Percentiles rank a stretch among this genome's conserved stretches.
These are phyloP conservation scores for Clitopilus passeckerianus DNA, from an alignment of 768 basidiomycete genomes.

Conservation along the genomic window DNA sequence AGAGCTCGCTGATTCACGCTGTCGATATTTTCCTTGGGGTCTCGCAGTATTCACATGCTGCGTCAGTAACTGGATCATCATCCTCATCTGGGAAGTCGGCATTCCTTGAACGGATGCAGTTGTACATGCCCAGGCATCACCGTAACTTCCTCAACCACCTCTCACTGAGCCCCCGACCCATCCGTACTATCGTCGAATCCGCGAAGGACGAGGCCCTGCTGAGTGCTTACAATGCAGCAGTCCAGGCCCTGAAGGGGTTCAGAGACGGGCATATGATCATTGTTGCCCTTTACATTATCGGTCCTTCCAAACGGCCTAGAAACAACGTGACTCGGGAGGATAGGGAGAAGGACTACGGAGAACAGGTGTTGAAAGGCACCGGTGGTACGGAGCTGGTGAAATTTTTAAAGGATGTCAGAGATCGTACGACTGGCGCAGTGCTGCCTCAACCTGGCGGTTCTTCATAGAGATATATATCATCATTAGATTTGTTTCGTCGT, in stretches of 20 bases:
- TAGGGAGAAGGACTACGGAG: constrained; percentile 13
- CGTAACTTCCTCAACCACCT: constrained; percentile 73
- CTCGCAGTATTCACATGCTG: constrained; percentile 39
- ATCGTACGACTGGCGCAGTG: constrained; percentile 54
- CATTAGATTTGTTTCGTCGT: no score
- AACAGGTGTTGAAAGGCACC: constrained; percentile 54
- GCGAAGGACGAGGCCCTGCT: constrained; percentile 29
- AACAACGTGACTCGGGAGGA: constrained; percentile 15
- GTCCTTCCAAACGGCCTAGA: constrained; percentile 49
- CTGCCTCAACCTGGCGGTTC: constrained; percentile 1
- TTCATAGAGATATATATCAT: neutral
- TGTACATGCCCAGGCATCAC: constrained; percentile 84
- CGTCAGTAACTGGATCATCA: constrained; percentile 16
- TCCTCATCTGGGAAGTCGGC: constrained; percentile 23
- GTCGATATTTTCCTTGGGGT: constrained; percentile 74
- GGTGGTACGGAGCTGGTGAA: constrained; percentile 77
- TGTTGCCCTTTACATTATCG: constrained; percentile 72
- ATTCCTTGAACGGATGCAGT: constrained; percentile 72
- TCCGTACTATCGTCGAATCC: constrained; percentile 51
- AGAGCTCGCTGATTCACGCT: constrained; percentile 75
- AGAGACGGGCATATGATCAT: constrained; percentile 79
- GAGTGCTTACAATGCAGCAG: constrained; percentile 63
- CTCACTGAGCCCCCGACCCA: constrained; percentile 49
- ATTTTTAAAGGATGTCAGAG: constrained; percentile 73
- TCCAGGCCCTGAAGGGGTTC: constrained; percentile 66